Conservation (phyloP, 257 asterid genomes). For the Ballota nigra region DNA sequence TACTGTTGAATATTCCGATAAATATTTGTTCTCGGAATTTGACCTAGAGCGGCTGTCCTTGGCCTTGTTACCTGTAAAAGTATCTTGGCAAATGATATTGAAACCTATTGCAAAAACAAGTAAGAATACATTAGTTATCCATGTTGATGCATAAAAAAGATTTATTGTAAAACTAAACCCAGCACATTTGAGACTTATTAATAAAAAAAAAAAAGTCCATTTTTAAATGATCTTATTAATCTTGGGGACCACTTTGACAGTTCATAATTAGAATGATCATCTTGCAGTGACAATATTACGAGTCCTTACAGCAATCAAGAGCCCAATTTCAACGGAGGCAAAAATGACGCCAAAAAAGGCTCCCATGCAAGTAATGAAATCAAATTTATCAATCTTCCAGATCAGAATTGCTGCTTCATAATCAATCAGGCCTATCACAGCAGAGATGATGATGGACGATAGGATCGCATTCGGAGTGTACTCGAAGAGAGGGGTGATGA, state of each 20-base stretch:
- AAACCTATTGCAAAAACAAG: constrained; percentile 51
- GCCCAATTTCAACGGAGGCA: constrained; percentile 77
- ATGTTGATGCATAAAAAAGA: too few relatives aligned
- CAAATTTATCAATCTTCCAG: constrained; percentile 90
- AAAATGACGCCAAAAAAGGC: constrained; percentile 92
- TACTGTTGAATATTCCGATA: constrained; percentile 81
- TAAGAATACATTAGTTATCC: too few relatives aligned
- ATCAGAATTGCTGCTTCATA: constrained; percentile 70
- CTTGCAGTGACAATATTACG: background rate
- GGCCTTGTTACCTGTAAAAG: constrained; percentile 96
- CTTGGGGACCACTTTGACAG: too few relatives aligned
- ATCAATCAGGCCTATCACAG: constrained; percentile 79
- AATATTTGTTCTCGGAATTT: constrained; percentile 74
- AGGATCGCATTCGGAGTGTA: constrained; percentile 94
- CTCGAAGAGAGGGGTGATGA: constrained; percentile 81
- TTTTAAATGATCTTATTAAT: too few relatives aligned
- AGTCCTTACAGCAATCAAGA: constrained; percentile 70
- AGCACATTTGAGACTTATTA: too few relatives aligned
- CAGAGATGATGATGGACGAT: constrained; percentile 87
- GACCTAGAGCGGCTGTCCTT: constrained; percentile 80
- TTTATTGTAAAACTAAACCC: too few relatives aligned
- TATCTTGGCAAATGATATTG: constrained; percentile 81
- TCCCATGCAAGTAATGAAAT: constrained; percentile 92
- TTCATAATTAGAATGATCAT: background rate
- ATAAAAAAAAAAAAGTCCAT: too few relatives aligned